Conservation (phyloP, 495 filamentous ascomycete species). For the Talaromyces trachyspermus region DNA sequence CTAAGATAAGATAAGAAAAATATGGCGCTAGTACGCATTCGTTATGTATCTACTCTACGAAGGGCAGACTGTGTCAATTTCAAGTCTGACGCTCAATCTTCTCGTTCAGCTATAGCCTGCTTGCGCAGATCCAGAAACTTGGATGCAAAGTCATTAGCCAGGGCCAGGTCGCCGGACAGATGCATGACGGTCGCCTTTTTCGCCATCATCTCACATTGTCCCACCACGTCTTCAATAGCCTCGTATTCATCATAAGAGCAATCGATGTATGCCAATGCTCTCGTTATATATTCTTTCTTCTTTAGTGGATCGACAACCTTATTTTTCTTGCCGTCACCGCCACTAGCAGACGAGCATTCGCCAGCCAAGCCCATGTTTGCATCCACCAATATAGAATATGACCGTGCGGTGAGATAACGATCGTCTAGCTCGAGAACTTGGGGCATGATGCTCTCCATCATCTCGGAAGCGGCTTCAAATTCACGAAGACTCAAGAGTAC, state of each 20-base stretch:
- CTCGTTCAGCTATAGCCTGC: background rate
- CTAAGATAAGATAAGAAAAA: conserved; percentile 3
- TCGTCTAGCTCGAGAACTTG: conserved; percentile 73
- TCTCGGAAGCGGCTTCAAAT: conserved; percentile 57
- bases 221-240: conserved; percentile 63
- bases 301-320: background rate
- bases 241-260: conserved; percentile 61
- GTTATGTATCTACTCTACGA: background rate
- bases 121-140: conserved; percentile 57
- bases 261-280: conserved; percentile 60
- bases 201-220: conserved; percentile 76
- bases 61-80: too few relatives aligned
- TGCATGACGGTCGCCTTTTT: conserved; percentile 80
- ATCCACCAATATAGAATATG: conserved; percentile 74
- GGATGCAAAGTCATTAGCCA: conserved; percentile 69
- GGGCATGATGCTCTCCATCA: conserved; percentile 73
- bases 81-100: too few relatives aligned
- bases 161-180: conserved; percentile 58
- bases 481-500: conserved; percentile 68
- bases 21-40: too few relatives aligned
- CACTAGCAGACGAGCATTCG: conserved; percentile 17
- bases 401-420: conserved; percentile 51
- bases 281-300: conserved; percentile 53
- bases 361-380: conserved; percentile 79
- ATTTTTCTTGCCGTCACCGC: background rate